A percentile compares a stretch with the other conserved stretches of the same genome.
phyloP scores from a whole-genome alignment of 2,329 filamentous ascomycete species.

The Fusarium denticulatum region DNA sequence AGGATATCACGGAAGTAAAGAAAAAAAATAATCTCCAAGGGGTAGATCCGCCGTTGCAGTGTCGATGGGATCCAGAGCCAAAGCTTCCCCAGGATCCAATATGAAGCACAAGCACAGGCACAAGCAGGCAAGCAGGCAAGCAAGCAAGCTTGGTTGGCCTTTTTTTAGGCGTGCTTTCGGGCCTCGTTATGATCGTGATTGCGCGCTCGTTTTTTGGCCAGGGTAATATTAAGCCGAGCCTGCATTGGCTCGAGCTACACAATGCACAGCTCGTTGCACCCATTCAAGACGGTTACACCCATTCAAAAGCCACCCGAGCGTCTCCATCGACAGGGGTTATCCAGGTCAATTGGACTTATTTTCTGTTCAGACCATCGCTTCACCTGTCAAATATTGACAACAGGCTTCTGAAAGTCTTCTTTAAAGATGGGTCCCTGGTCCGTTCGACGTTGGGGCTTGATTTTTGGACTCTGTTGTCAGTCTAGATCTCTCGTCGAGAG shows the following conservation, averaged over 20 bases:
- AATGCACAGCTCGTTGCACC: slow-evolving; percentile 35
- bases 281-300: slow-evolving; percentile 11
- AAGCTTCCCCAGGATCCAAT: slow-evolving; percentile 22
- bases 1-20: slow-evolving; percentile 1
- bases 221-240: slow-evolving; percentile 34
- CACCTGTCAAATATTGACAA: slow-evolving; percentile 20
- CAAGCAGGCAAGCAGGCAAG: not conserved
- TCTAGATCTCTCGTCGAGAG: not conserved
- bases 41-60: slow-evolving; percentile 25
- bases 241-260: slow-evolving; percentile 23
- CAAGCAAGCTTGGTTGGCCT: not conserved
- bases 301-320: slow-evolving; percentile 31
- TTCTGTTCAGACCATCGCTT: slow-evolving; percentile 5
- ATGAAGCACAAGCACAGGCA: not conserved
- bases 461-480: not conserved
- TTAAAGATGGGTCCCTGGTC: slow-evolving; percentile 12
- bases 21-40: slow-evolving; percentile 10
- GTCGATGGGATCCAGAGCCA: slow-evolving; percentile 24
- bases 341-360: slow-evolving; percentile 25
- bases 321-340: slow-evolving; percentile 29
- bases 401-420: slow-evolving; percentile 1
- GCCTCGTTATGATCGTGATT: slow-evolving; percentile 25
- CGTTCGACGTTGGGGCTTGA: not conserved
- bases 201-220: slow-evolving; percentile 20
- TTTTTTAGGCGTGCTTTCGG: slow-evolving; percentile 20